Conservation (phyloP, 208 protist species). For the Balamuthia mandrillaris region DNA sequence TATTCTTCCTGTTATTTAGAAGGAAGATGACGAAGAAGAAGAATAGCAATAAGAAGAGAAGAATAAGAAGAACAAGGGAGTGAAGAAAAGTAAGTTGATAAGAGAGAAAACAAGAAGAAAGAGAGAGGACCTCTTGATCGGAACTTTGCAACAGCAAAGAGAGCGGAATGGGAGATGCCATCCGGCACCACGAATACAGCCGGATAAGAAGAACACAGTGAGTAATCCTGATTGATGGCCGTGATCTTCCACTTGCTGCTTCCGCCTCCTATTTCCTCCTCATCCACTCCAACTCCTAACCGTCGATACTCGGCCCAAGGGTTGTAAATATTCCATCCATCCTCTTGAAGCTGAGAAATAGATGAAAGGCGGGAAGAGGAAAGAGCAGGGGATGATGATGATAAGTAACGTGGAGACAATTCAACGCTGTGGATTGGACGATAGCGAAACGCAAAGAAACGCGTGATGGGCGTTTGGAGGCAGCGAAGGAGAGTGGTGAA, state of each 20-base stretch:
- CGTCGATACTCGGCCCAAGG: background rate
- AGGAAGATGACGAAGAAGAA: background rate
- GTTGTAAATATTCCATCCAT: conserved; percentile 38
- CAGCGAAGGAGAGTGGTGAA: background rate
- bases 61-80: background rate
- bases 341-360: background rate
- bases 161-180: background rate
- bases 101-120: background rate
- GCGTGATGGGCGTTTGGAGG: background rate
- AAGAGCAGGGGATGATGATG: too few relatives aligned
- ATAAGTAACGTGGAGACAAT: too few relatives aligned
- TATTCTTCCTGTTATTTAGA: background rate
- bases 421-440: too few relatives aligned
- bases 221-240: conserved; percentile 28
- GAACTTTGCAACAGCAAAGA: background rate
- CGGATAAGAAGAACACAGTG: conserved; percentile 6
- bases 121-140: background rate
- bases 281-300: background rate
- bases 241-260: conserved; percentile 36
- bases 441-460: conserved; percentile 20
- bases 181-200: background rate
- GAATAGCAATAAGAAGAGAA: background rate
- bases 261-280: background rate
- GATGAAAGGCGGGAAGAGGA: background rate
- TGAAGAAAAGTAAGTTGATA: background rate